Evolutionary conservation across 345 rosid species (phyloP).

Genomic region (Camelina neglecta): DNA sequence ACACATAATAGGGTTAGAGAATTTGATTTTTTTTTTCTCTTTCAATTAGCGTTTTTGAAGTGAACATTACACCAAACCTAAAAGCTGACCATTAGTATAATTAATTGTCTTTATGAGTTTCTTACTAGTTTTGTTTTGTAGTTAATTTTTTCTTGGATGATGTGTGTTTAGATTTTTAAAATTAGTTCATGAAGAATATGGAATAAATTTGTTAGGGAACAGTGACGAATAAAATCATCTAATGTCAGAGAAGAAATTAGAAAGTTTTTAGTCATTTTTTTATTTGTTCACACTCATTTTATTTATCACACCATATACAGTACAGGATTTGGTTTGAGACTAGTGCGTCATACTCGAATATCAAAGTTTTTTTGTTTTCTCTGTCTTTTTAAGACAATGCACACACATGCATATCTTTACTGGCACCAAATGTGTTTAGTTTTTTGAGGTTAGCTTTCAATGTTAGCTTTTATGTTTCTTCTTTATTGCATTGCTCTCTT

Average conservation of each 20-base stretch:
- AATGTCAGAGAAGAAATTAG: conserved; percentile 13
- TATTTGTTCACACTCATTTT: not conserved
- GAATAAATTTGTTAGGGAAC: conserved; percentile 15
- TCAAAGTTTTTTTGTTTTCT: not conserved
- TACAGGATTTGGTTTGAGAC: not conserved
- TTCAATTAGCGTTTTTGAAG: conserved; percentile 12
- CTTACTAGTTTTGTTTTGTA: conserved; percentile 17
- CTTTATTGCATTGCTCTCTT: conserved; percentile 43
- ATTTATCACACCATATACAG: too few relatives aligned
- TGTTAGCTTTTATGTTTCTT: conserved; percentile 36
- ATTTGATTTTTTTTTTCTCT: conserved; percentile 5
- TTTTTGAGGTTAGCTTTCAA: conserved; percentile 36
- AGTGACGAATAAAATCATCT: conserved; percentile 23
- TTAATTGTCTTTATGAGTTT: conserved; percentile 34
- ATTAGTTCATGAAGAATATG: conserved; percentile 11
- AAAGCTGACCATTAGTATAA: conserved; percentile 31
- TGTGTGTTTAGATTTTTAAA: conserved; percentile 16
- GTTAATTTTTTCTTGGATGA: conserved; percentile 25
- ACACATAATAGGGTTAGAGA: conserved; percentile 15
- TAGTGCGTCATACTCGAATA: too few relatives aligned
- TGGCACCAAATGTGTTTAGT: conserved; percentile 19
- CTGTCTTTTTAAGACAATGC: conserved; percentile 20
- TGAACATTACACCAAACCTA: conserved; percentile 39
- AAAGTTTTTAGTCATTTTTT: not conserved
- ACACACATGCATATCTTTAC: conserved; percentile 29